phyloP scores from a whole-genome alignment of 805 yeast species.

The Ogataea ramenticola region DNA sequence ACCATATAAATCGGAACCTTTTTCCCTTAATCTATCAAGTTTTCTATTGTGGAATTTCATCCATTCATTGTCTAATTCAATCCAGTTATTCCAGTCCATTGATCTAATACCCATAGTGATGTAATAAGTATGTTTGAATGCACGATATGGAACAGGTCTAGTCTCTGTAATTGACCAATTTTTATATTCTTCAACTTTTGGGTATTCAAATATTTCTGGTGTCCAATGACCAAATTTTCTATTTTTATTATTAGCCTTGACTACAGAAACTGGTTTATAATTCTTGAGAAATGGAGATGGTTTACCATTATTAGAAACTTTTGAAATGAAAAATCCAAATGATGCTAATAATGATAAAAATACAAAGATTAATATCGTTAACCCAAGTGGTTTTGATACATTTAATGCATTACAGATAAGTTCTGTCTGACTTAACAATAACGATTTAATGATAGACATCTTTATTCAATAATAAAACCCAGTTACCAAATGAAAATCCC shows the following conservation, averaged over 20 bases:
- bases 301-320: not conserved
- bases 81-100: constrained; percentile 58
- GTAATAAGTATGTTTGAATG: constrained; percentile 57
- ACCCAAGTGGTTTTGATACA: constrained; percentile 5
- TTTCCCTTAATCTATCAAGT: constrained; percentile 37
- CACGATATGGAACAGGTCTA: constrained; percentile 54
- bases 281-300: constrained; percentile 6
- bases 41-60: constrained; percentile 45
- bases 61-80: constrained; percentile 66
- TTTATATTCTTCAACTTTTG: constrained; percentile 39
- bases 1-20: constrained; percentile 41
- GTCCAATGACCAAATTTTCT: constrained; percentile 45
- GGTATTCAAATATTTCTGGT: constrained; percentile 44
- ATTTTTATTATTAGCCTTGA: constrained; percentile 34
- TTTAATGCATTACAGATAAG: constrained; percentile 3
- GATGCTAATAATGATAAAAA: constrained; percentile 4
- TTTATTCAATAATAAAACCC: not conserved
- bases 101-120: constrained; percentile 65
- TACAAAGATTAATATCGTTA: constrained; percentile 3
- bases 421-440: constrained; percentile 2
- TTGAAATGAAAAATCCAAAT: constrained; percentile 1
- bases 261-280: constrained; percentile 25
- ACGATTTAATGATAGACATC: not conserved
- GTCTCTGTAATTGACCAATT: constrained; percentile 45
- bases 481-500: no score